These are phyloP conservation scores for Flaveria brownii DNA, from an alignment of 129 eudicot genomes.

Conservation along the genomic window DNA sequence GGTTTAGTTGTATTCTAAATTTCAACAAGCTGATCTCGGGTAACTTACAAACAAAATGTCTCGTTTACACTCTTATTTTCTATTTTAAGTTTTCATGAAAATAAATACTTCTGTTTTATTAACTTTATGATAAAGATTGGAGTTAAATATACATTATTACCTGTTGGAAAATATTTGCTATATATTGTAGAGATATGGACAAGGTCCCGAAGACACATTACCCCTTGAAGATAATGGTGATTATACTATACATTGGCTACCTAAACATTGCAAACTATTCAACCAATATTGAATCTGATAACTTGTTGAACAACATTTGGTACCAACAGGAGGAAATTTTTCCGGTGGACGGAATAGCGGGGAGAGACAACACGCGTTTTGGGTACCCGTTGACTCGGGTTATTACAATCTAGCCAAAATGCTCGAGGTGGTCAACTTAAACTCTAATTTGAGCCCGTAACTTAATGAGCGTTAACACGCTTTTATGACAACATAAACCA, in stretches of 20 bases:
- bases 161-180: background rate
- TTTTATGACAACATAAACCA: background rate
- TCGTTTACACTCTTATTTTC: background rate
- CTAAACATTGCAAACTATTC: constrained; percentile 36
- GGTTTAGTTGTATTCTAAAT: too few species aligned
- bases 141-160: background rate
- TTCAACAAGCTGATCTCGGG: too few species aligned
- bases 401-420: constrained; percentile 38
- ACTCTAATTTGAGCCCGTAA: background rate
- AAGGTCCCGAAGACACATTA: constrained; percentile 44
- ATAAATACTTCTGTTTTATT: too few species aligned
- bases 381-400: constrained; percentile 45
- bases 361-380: constrained; percentile 54
- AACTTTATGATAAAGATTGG: background rate
- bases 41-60: background rate
- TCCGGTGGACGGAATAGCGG: constrained; percentile 50
- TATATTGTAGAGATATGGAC: constrained; percentile 46
- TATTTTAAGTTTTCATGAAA: too few species aligned
- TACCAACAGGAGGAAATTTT: constrained; percentile 63
- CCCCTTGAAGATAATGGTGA: constrained; percentile 54
- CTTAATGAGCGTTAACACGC: background rate
- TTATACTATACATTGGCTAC: constrained; percentile 47
- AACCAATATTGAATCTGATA: constrained; percentile 19
- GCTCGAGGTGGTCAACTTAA: constrained; percentile 42
- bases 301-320: constrained; percentile 52